A percentile compares a stretch with the other conserved stretches of the same genome.
These are phyloP conservation scores for Ophiosphaerella korrae DNA, from an alignment of 2,329 filamentous ascomycete genomes.

Conservation along the genomic window DNA sequence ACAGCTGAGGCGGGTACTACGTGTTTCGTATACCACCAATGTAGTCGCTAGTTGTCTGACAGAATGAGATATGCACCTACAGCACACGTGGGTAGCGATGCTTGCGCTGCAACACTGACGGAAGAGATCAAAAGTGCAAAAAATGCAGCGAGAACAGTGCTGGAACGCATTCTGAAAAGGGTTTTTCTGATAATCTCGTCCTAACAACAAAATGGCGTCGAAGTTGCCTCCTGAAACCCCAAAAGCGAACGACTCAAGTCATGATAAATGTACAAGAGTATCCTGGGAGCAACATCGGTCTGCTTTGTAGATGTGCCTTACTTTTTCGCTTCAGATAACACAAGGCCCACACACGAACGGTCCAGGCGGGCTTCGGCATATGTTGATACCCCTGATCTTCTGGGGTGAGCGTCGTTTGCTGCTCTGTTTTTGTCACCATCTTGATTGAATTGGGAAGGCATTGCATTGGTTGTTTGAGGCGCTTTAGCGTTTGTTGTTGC, in stretches of 20 bases:
- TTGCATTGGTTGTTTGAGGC: no score
- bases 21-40: background rate
- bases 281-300: background rate
- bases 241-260: background rate
- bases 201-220: background rate
- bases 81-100: constrained; percentile 4
- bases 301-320: background rate
- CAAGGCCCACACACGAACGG: background rate
- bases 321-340: background rate
- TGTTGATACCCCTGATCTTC: no score
- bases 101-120: constrained; percentile 1
- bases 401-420: no score
- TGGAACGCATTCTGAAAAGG: background rate
- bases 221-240: background rate
- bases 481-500: no score
- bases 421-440: no score
- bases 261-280: background rate
- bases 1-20: no score
- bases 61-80: constrained; percentile 2
- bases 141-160: background rate
- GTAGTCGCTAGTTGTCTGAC: background rate
- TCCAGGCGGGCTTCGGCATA: background rate
- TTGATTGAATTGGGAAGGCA: background rate
- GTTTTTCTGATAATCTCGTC: no score
- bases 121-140: background rate